Conservation (phyloP, 768 basidiomycete species). For the Xanthoconium purpureum region DNA sequence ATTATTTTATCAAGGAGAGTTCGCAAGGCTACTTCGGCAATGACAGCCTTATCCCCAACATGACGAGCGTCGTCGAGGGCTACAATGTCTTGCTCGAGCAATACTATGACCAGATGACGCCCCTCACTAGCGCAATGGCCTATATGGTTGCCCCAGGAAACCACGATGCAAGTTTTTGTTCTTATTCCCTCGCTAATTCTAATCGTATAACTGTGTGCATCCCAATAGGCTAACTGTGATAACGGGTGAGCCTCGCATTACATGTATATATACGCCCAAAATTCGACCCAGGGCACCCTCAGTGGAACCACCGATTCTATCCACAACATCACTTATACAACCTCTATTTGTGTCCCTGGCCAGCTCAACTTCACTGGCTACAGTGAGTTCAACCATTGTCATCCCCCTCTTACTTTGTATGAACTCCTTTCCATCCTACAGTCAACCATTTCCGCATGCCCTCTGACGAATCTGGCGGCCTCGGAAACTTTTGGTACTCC, state of each 20-base stretch:
- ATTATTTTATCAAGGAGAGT: conserved; percentile 31
- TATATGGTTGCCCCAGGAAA: conserved; percentile 30
- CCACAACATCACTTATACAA: conserved; percentile 26
- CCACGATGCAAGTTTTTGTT: conserved; percentile 18
- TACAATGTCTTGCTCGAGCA: conserved; percentile 26
- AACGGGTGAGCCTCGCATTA: conserved; percentile 20
- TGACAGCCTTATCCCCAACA: conserved; percentile 23
- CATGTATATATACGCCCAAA: not conserved
- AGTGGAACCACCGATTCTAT: conserved; percentile 24
- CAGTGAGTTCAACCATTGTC: conserved; percentile 12
- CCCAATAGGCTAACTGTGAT: conserved; percentile 26
- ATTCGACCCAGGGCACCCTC: not conserved
- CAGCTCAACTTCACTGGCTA: conserved; percentile 30
- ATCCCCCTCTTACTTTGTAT: no score
- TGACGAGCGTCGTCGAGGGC: conserved; percentile 23
- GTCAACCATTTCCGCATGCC: conserved; percentile 31
- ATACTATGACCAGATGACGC: conserved; percentile 28
- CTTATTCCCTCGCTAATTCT: not conserved
- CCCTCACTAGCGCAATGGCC: conserved; percentile 21
- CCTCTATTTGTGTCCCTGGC: conserved; percentile 25
- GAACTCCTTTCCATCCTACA: not conserved
- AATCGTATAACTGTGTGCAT: no score
- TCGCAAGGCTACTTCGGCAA: conserved; percentile 32
- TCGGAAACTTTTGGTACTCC: conserved; percentile 32
- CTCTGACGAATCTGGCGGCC: conserved; percentile 22